Conservation (phyloP, 2,329 filamentous ascomycete genomes). For the Pyrenophora teres region DNA sequence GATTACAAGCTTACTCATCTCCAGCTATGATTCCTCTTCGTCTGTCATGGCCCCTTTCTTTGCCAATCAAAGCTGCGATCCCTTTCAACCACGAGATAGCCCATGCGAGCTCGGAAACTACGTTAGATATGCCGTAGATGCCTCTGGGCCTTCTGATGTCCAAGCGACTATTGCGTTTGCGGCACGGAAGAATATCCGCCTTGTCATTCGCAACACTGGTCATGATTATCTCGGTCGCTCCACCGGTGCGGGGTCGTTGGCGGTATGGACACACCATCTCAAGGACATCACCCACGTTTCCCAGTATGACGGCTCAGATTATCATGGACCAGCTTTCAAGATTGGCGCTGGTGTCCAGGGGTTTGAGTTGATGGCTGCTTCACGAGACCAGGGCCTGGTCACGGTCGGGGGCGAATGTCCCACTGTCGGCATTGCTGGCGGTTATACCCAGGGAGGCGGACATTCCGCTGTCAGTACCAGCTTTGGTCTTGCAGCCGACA, state of each 20-base stretch:
- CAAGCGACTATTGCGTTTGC: slow-evolving; percentile 30
- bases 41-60: slow-evolving; percentile 34
- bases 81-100: slow-evolving; percentile 20
- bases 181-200: slow-evolving; percentile 28
- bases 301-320: slow-evolving; percentile 12
- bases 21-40: slow-evolving; percentile 26
- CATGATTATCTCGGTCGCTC: slow-evolving; percentile 36
- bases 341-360: slow-evolving; percentile 35
- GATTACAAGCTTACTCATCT: neutral
- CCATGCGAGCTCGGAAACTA: slow-evolving; percentile 31
- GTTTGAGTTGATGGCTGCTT: slow-evolving; percentile 26
- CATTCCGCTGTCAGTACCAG: slow-evolving; percentile 57
- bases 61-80: slow-evolving; percentile 31
- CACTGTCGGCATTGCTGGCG: slow-evolving; percentile 54
- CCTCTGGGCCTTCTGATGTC: slow-evolving; percentile 15
- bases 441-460: slow-evolving; percentile 50
- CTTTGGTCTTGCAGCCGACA: slow-evolving; percentile 42
- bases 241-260: slow-evolving; percentile 19
- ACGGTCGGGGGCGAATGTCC: slow-evolving; percentile 33
- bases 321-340: slow-evolving; percentile 26
- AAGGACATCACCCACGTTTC: slow-evolving; percentile 24
- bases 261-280: slow-evolving; percentile 29
- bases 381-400: slow-evolving; percentile 21
- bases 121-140: slow-evolving; percentile 28
- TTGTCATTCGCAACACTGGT: slow-evolving; percentile 37